Evolutionary conservation across 2,329 filamentous ascomycete species (phyloP).

Genomic region (Penicillium sp.): DNA sequence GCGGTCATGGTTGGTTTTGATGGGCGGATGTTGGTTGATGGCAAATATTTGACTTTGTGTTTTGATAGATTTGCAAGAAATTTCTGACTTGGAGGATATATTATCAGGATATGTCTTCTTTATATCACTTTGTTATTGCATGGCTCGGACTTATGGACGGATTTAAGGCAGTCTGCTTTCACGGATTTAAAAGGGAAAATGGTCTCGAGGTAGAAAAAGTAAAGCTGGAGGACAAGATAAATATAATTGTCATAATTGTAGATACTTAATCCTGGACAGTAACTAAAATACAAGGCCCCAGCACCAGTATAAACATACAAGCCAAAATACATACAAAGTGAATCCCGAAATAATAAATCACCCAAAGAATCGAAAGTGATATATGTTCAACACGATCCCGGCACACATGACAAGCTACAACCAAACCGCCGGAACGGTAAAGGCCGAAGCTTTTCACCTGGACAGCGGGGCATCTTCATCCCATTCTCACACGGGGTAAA

Average conservation of each 20-base stretch:
- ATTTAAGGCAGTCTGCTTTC: neutral
- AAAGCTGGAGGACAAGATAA: neutral
- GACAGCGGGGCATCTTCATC: conserved; percentile 31
- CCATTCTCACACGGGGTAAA: conserved; percentile 41
- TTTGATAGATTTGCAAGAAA: no score
- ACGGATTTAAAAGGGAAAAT: neutral
- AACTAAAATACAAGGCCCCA: neutral
- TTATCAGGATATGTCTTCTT: neutral
- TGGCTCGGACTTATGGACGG: neutral
- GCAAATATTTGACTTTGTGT: no score
- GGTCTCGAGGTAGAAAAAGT: neutral
- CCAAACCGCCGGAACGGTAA: conserved; percentile 42
- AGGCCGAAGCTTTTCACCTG: conserved; percentile 34
- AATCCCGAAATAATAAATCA: neutral
- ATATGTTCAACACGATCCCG: conserved; percentile 9
- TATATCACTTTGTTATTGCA: neutral
- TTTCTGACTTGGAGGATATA: neutral
- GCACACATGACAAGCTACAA: conserved; percentile 43
- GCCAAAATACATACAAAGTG: conserved; percentile 9
- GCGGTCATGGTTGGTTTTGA: neutral
- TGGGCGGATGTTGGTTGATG: neutral
- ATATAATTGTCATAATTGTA: neutral
- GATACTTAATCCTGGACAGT: neutral
- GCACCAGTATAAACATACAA: conserved; percentile 11
- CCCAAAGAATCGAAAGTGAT: neutral